Conservation (phyloP, 2,329 filamentous ascomycete genomes). For the Diaporthe capsici region DNA sequence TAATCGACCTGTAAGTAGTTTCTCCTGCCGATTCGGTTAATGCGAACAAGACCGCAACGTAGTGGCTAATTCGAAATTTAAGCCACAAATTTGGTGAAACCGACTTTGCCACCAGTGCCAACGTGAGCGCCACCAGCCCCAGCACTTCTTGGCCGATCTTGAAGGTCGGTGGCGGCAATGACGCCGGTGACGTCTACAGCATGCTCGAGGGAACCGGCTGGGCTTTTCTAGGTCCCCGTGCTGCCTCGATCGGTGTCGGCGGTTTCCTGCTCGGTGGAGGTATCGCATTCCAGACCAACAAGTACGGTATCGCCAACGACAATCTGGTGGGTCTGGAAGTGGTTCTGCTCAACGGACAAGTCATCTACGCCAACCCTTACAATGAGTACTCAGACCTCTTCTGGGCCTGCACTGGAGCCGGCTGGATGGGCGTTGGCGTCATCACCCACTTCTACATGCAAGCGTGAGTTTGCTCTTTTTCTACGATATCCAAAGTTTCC, state of each 20-base stretch:
- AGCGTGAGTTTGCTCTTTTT: slow-evolving; percentile 19
- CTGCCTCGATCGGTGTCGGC: slow-evolving; percentile 33
- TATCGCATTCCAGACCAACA: slow-evolving; percentile 35
- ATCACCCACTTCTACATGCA: slow-evolving; percentile 38
- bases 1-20: slow-evolving; percentile 31
- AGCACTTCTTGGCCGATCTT: slow-evolving; percentile 38
- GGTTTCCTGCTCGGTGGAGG: slow-evolving; percentile 38
- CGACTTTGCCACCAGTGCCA: slow-evolving; percentile 16
- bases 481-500: neutral
- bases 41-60: neutral
- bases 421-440: slow-evolving; percentile 34
- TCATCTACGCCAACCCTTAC: slow-evolving; percentile 40
- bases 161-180: slow-evolving; percentile 36
- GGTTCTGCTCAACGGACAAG: slow-evolving; percentile 34
- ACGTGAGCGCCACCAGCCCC: slow-evolving; percentile 15
- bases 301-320: slow-evolving; percentile 32
- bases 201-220: slow-evolving; percentile 35
- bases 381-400: slow-evolving; percentile 35
- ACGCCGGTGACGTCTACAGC: slow-evolving; percentile 35
- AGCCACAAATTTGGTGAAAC: slow-evolving; percentile 31
- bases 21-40: neutral
- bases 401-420: slow-evolving; percentile 38
- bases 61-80: neutral
- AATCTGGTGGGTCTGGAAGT: slow-evolving; percentile 35
- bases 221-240: slow-evolving; percentile 36